phyloP scores from a whole-genome alignment of 176 grass and related monocot genomes.

The Tuctoria greenei region DNA sequence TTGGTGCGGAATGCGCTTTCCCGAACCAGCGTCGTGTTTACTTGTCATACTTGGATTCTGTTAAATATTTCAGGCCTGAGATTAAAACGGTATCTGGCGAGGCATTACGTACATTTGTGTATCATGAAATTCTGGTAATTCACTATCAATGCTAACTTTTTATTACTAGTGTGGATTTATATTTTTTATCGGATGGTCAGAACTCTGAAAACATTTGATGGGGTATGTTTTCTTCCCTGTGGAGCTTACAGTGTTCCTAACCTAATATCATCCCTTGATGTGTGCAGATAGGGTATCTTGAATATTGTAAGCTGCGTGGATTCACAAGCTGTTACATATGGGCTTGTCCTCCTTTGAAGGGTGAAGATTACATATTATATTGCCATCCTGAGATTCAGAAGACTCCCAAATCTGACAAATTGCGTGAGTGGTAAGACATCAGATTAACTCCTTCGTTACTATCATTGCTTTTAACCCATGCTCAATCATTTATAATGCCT shows the following conservation, averaged over 20 bases:
- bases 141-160: background rate
- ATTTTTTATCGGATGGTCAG: too few relatives aligned
- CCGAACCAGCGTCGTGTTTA: slow-evolving; percentile 89
- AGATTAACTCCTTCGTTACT: too few relatives aligned
- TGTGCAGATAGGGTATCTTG: slow-evolving; percentile 84
- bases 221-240: too few relatives aligned
- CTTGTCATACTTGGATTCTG: slow-evolving; percentile 93
- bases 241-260: too few relatives aligned
- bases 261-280: background rate
- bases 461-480: background rate
- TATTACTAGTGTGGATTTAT: too few relatives aligned
- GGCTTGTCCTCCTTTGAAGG: slow-evolving; percentile 87
- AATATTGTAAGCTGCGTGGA: slow-evolving; percentile 84
- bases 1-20: slow-evolving; percentile 71
- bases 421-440: slow-evolving; percentile 67
- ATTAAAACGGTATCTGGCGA: slow-evolving; percentile 73
- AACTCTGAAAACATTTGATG: too few relatives aligned
- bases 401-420: slow-evolving; percentile 88
- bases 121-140: slow-evolving; percentile 97
- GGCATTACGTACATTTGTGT: slow-evolving; percentile 84
- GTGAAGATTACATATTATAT: slow-evolving; percentile 97
- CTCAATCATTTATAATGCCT: slow-evolving; percentile 21
- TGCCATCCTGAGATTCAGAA: slow-evolving; percentile 99
- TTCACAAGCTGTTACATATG: slow-evolving; percentile 99
- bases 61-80: slow-evolving; percentile 93